Evolutionary conservation across 1,284 basidiomycete genomes (phyloP), one percentile per base, ranked within the genome.

Genomic region (Apiotrichum domesticum): DNA sequence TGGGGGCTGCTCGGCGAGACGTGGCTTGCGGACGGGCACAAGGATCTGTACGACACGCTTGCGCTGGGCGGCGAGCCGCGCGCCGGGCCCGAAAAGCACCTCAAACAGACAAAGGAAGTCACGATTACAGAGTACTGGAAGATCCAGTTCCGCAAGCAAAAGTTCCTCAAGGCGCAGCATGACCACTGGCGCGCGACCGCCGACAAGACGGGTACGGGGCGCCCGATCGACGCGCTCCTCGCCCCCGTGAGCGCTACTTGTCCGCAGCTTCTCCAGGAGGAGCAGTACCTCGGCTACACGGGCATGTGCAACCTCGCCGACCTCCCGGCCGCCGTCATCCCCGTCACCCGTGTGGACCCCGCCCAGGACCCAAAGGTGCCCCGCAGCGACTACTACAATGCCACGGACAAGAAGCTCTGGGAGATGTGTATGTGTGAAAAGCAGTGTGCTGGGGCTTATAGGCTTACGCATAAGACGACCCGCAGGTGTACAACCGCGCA

Each of bases 311-410:
- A 63, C 51, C 35, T 63, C 2, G 59, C 78, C 34, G 88, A 89
- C 68, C 85, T 83, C 61, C 77, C 85, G 0, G 78, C 80, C 2
- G 75, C 82, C 11, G 74, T 82, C 4, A 79, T 90, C 60, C 88
- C 88, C 0, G 84, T 83, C 0, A 60, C 83, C 0, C 79, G 69
- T 47, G 82, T 83, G 11, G 81, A 85, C 66, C 78, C 75, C 4
- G 52, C 54, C 14, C 51, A 82, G 7, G 85, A 87, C 59, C 65
- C 65, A 15, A 79, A 46, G 35, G 13, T 35, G 11, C 35, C 46
- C 29, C 55, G 54, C 40, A 21, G n/a, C 4, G 62, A 69, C n/a
- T 85, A 84, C 66, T 71, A 81, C 39, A 77, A 72, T 32, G 63
- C 72, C 1, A 50, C 62, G 3, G 85, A 87, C 65, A 72, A 78